Conservation (phyloP, 1,284 basidiomycete species). For the Porogramme epimiltina region DNA sequence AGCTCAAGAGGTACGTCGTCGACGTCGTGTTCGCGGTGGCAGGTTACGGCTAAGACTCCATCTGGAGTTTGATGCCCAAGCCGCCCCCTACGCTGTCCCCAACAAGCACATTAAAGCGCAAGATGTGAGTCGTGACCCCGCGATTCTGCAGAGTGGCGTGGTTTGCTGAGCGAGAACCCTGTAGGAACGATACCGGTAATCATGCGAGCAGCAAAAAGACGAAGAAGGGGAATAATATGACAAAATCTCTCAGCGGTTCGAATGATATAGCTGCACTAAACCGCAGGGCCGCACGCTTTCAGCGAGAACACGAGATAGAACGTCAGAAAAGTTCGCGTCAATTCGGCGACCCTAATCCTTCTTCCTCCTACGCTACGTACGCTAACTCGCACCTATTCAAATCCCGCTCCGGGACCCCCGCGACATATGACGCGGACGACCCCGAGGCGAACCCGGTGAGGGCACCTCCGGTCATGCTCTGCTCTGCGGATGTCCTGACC, state of each 20-base stretch:
- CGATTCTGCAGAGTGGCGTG: too few species aligned
- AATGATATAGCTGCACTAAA: constrained; percentile 69
- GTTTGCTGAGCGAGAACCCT: too few species aligned
- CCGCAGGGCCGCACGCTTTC: constrained; percentile 75
- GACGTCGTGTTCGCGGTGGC: background rate
- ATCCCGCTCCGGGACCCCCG: constrained; percentile 49
- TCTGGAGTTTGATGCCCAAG: constrained; percentile 64
- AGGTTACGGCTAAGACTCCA: constrained; percentile 23
- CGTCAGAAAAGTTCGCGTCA: constrained; percentile 53
- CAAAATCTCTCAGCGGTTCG: constrained; percentile 56
- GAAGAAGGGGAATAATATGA: constrained; percentile 74
- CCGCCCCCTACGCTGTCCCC: constrained; percentile 47
- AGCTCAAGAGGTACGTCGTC: constrained; percentile 70
- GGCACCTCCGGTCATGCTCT: constrained; percentile 17
- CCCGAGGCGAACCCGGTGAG: constrained; percentile 72
- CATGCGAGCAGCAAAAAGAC: constrained; percentile 57
- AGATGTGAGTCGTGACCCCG: constrained; percentile 49
- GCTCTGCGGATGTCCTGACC: constrained; percentile 8
- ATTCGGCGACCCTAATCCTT: constrained; percentile 30
- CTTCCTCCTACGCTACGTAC: constrained; percentile 46
- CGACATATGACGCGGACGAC: constrained; percentile 52
- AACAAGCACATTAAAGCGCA: constrained; percentile 64
- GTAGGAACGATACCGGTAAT: constrained; percentile 20
- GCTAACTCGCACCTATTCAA: constrained; percentile 54
- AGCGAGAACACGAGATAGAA: constrained; percentile 81